Evolutionary conservation across 768 basidiomycete genomes (phyloP).

Genomic region (Calocera viscosa): DNA sequence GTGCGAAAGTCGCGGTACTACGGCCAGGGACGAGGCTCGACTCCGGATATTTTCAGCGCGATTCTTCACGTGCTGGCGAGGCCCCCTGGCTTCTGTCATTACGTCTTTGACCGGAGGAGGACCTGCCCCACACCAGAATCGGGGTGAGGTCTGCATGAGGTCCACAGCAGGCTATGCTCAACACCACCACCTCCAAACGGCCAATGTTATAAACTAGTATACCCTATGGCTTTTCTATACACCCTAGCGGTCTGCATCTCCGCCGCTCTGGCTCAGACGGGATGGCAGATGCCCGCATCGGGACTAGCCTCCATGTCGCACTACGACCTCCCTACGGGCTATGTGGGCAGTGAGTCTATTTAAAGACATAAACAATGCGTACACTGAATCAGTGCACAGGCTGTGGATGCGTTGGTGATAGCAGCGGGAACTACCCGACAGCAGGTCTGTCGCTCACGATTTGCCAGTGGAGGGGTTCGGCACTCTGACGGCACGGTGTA

Average conservation of each 20-base stretch:
- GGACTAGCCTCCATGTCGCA: conserved; percentile 72
- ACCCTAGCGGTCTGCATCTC: background rate
- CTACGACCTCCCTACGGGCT: conserved; percentile 41
- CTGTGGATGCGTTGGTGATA: conserved; percentile 61
- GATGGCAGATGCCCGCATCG: conserved; percentile 26
- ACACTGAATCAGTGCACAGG: conserved; percentile 21
- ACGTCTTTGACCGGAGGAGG: too few relatives aligned
- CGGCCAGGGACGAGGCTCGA: too few relatives aligned
- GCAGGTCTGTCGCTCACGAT: conserved; percentile 30
- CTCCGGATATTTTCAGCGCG: too few relatives aligned
- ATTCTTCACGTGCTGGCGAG: background rate
- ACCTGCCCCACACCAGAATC: background rate
- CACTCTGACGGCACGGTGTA: background rate
- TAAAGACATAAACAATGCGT: background rate
- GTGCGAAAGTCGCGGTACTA: too few relatives aligned
- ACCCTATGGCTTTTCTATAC: conserved; percentile 3
- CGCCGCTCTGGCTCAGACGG: background rate
- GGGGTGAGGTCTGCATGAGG: background rate
- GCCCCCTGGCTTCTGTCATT: background rate
- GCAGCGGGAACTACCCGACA: conserved; percentile 56
- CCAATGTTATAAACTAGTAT: background rate
- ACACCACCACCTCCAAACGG: background rate
- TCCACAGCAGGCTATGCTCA: background rate
- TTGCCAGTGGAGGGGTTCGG: background rate
- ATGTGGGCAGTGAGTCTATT: conserved; percentile 35